Conservation (phyloP, 768 basidiomycete species). For the Rhizopogon salebrosus region DNA sequence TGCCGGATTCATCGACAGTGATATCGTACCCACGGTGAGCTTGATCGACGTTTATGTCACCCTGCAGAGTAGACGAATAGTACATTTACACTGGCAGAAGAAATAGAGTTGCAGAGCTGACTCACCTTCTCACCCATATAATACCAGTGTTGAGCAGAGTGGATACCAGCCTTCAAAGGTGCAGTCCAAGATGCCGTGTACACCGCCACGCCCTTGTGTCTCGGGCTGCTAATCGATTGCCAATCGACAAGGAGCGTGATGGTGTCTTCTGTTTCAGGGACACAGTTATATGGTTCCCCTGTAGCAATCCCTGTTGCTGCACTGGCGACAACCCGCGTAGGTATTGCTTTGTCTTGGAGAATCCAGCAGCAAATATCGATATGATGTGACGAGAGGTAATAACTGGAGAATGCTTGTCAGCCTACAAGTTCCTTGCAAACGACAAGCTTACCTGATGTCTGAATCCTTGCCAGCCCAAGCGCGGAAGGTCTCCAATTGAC, state of each 20-base stretch:
- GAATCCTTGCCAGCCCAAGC: constrained; percentile 95
- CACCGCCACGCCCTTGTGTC: constrained; percentile 79
- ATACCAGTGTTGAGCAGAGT: constrained; percentile 90
- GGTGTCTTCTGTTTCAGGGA: constrained; percentile 85
- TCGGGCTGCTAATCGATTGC: constrained; percentile 72
- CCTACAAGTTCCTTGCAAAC: background rate
- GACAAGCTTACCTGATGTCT: constrained; percentile 64
- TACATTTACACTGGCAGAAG: background rate
- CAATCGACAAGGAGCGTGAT: constrained; percentile 94
- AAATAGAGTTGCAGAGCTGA: background rate
- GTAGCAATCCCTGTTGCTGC: constrained; percentile 91
- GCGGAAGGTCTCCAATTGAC: constrained; percentile 89
- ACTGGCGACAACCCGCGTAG: constrained; percentile 85
- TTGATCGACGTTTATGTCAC: constrained; percentile 89
- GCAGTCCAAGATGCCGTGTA: constrained; percentile 97
- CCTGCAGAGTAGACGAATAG: constrained; percentile 37
- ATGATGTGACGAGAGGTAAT: constrained; percentile 94
- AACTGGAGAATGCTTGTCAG: constrained; percentile 38
- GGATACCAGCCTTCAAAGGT: constrained; percentile 83
- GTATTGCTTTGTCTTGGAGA: constrained; percentile 66
- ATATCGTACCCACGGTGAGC: constrained; percentile 92
- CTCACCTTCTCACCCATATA: constrained; percentile 88
- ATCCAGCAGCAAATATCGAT: constrained; percentile 89
- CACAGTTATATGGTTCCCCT: constrained; percentile 82
- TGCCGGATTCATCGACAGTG: constrained; percentile 80